Percentiles rank a stretch among this genome's conserved stretches.
phyloP scores from a whole-genome alignment of 2,329 filamentous ascomycete species.

The Biscogniauxia mediterranea region DNA sequence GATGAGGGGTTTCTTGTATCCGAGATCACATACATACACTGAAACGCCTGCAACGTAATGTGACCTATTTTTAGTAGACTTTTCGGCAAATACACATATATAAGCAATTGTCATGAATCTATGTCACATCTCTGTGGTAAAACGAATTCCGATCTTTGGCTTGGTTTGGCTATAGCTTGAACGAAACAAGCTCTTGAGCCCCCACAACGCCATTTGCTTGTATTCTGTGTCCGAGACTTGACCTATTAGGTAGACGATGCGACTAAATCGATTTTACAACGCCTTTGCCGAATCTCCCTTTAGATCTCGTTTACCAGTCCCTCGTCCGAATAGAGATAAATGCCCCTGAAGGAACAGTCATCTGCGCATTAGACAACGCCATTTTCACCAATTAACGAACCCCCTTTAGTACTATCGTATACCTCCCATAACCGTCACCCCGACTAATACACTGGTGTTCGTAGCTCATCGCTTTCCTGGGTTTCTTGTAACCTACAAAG shows the following conservation, averaged over 20 bases:
- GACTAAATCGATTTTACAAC: background rate
- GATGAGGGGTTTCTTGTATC: too few relatives aligned
- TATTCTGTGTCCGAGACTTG: background rate
- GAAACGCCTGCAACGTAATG: background rate
- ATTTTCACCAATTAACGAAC: background rate
- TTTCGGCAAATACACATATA: background rate
- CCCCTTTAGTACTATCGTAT: background rate
- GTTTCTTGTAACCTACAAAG: background rate
- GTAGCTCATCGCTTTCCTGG: background rate
- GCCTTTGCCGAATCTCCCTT: background rate
- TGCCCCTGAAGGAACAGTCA: background rate
- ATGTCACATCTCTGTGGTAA: background rate
- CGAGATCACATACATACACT: background rate
- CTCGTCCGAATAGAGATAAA: background rate
- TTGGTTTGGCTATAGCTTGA: background rate
- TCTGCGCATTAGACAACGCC: background rate
- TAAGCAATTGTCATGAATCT: background rate
- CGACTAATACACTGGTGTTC: background rate
- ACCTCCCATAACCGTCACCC: background rate
- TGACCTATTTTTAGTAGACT: background rate
- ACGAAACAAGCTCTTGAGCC: background rate
- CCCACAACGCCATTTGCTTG: background rate
- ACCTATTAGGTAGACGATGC: background rate
- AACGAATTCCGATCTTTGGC: background rate
- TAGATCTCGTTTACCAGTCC: background rate